Evolutionary conservation across 208 protist species (phyloP), one percentile per base, ranked within the genome.

Genomic region (Acanthamoeba culbertsoni): DNA sequence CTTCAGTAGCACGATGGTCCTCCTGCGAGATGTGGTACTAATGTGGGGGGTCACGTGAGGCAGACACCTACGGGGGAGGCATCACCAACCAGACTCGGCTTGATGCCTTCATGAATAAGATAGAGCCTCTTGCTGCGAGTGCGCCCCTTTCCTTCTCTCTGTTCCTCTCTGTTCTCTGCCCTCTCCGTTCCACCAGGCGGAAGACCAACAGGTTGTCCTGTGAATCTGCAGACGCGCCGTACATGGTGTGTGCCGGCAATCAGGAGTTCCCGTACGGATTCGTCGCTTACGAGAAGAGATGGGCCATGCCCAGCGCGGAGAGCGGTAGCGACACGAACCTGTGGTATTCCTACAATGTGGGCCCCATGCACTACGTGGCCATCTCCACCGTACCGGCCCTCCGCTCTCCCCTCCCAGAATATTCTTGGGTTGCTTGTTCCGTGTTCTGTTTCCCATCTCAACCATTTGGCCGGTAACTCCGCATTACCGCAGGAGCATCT

Each of bases 61-160:
- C 42, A 89, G 82, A 89, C n/a, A 89, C 82, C 28, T 89, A 89
- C 20, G 46, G 53, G 5, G 82, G 55, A 45, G 82, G 82, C 46
- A 59, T 89, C 46, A 89, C 82, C n/a, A 89, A 89, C 53, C 82
- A 89, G 33, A 89, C 82, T 46, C 82, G 82, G 5, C 42, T 89
- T n/a, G 93, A 94, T 20, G 48, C 55, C 18, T 94, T 90, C 93
- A 93, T 94, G 79, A 79, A 86, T n/a, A 93, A 94, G 62, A 93
- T 94, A 20, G 68, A 94, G 53, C 93, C 86, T 18, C 26, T 94
- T 31, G 93, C 93, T 57, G 93, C 93, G 0, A 89, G 73, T 84
- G 37, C 73, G 65, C 51, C 14, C 16, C 16, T 45, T 10, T 63
- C 26, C 57, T n/a, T 7, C 57, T 7, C 20, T 31, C 12, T 63